Evolutionary conservation across 1,139 yeast genomes (phyloP).

Genomic region (Meyerozyma sp.): DNA sequence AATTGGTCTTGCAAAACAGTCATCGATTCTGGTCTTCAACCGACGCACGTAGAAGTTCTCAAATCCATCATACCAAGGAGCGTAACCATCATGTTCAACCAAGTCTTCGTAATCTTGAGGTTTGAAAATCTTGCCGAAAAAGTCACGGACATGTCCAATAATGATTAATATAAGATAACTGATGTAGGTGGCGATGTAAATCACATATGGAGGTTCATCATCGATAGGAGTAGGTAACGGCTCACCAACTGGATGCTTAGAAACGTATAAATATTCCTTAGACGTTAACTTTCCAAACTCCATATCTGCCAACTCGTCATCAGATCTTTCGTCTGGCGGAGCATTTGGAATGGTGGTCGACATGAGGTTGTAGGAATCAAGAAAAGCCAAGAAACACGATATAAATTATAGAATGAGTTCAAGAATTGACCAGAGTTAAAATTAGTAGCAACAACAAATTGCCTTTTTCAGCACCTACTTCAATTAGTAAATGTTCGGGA

Average conservation of each 20-base stretch:
- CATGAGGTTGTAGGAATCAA: slow-evolving; percentile 6
- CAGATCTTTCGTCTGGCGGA: slow-evolving; percentile 40
- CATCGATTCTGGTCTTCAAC: slow-evolving; percentile 84
- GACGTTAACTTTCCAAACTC: slow-evolving; percentile 64
- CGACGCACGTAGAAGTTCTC: slow-evolving; percentile 92
- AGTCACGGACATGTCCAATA: slow-evolving; percentile 87
- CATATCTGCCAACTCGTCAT: slow-evolving; percentile 50
- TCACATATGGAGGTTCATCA: slow-evolving; percentile 85
- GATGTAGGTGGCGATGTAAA: slow-evolving; percentile 76
- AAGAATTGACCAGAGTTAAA: neutral
- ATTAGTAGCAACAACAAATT: neutral
- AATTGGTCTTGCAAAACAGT: slow-evolving; percentile 92
- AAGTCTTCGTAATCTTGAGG: slow-evolving; percentile 62
- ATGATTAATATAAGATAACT: slow-evolving; percentile 78
- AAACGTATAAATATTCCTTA: slow-evolving; percentile 49
- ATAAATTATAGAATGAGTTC: no score
- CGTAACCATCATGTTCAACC: slow-evolving; percentile 80
- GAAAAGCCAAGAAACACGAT: no score
- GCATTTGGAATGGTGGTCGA: slow-evolving; percentile 41
- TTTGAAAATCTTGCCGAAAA: slow-evolving; percentile 69
- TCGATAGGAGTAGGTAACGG: slow-evolving; percentile 55
- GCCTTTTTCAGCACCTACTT: neutral
- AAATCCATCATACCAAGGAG: slow-evolving; percentile 93
- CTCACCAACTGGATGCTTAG: slow-evolving; percentile 48
- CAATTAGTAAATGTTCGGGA: neutral